Percentiles rank a stretch among this genome's conserved stretches.
These are phyloP conservation scores for Citrullus amarus DNA, from an alignment of 306 rosid genomes.

Conservation along the genomic window DNA sequence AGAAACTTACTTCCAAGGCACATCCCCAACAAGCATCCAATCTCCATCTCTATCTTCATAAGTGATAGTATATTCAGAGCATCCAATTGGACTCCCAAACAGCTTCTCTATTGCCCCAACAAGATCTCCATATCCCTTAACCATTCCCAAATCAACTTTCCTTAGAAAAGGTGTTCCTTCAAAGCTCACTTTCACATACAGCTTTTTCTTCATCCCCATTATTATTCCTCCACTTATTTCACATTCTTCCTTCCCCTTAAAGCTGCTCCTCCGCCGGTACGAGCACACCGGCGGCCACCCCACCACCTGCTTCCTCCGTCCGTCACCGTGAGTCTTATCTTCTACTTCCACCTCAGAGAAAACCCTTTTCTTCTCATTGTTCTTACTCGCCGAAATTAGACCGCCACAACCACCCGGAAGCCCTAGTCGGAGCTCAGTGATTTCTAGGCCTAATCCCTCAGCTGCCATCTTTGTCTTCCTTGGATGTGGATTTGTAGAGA, in stretches of 20 bases:
- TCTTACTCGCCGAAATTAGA: constrained; percentile 10
- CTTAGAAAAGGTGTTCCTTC: constrained; percentile 87
- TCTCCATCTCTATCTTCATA: constrained; percentile 33
- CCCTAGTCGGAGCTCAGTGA: constrained; percentile 82
- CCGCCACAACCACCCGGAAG: constrained; percentile 20
- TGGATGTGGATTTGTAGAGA: background rate
- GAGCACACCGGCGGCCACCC: constrained; percentile 99
- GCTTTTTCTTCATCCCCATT: constrained; percentile 25
- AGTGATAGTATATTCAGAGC: constrained; percentile 50
- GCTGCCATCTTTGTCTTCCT: constrained; percentile 23
- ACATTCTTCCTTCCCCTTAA: constrained; percentile 14
- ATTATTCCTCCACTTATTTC: background rate
- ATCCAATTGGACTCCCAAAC: constrained; percentile 62
- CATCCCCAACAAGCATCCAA: too few relatives aligned
- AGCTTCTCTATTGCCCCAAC: constrained; percentile 68
- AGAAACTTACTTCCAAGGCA: too few relatives aligned
- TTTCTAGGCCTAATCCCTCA: constrained; percentile 61
- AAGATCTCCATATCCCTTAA: constrained; percentile 42
- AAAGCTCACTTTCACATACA: constrained; percentile 86
- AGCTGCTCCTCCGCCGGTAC: constrained; percentile 44
- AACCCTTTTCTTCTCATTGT: constrained; percentile 50
- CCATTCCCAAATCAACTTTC: constrained; percentile 51
- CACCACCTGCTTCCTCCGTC: constrained; percentile 33
- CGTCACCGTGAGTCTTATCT: background rate
- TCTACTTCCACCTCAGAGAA: constrained; percentile 46